Evolutionary conservation across 768 basidiomycete species (phyloP).

Genomic region (Sporobolomyces phaffii): DNA sequence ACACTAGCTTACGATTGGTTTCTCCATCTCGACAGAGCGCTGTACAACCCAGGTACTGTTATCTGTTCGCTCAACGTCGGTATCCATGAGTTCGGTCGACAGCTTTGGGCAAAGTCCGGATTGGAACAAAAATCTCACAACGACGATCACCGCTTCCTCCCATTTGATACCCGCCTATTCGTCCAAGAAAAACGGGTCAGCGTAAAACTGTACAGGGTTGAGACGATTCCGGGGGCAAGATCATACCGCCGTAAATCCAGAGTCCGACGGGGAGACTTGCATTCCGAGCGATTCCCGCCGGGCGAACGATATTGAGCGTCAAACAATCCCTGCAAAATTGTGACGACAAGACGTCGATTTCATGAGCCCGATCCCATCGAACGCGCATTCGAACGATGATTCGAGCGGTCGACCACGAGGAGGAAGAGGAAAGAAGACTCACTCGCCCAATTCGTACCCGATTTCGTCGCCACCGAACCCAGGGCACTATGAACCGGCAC

Average conservation of each 20-base stretch:
- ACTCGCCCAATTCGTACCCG: conserved; percentile 9
- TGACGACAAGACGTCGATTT: too few relatives aligned
- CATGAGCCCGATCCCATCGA: too few relatives aligned
- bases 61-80: too few relatives aligned
- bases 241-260: conserved; percentile 44
- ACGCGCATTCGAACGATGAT: too few relatives aligned
- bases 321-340: neutral
- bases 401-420: too few relatives aligned
- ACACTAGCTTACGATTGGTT: conserved; percentile 37
- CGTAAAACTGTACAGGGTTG: too few relatives aligned
- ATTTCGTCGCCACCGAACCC: conserved; percentile 23
- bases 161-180: conserved; percentile 11
- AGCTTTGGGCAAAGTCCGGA: too few relatives aligned
- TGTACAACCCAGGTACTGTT: conserved; percentile 31
- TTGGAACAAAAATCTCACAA: conserved; percentile 1
- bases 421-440: neutral
- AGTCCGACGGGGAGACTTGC: conserved; percentile 29
- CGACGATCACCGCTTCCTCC: conserved; percentile 28
- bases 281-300: conserved; percentile 8
- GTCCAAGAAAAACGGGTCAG: too few relatives aligned
- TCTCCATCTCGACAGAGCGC: conserved; percentile 36
- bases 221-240: too few relatives aligned
- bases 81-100: neutral
- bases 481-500: conserved; percentile 18
- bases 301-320: conserved; percentile 32